These are phyloP conservation scores for Plenodomus biglobosus DNA, from an alignment of 2,329 filamentous ascomycete genomes.

Conservation along the genomic window DNA sequence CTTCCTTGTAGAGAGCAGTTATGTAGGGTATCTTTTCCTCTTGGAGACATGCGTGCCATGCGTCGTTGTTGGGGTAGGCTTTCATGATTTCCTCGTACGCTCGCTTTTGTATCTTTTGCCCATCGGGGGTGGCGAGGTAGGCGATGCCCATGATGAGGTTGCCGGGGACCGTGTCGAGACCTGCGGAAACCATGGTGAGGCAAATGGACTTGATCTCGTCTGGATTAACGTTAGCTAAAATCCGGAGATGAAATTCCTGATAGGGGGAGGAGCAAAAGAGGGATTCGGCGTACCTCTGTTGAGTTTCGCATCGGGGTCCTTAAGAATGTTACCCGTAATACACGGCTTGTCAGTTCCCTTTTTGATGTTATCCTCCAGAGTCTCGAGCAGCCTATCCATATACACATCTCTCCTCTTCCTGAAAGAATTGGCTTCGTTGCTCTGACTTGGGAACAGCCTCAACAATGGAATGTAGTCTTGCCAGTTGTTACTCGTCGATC, in stretches of 20 bases:
- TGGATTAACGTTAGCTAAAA: constrained; percentile 42
- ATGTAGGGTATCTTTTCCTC: constrained; percentile 79
- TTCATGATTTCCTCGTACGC: constrained; percentile 71
- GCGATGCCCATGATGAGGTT: constrained; percentile 80
- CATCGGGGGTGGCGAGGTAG: constrained; percentile 67
- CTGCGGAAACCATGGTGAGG: constrained; percentile 78
- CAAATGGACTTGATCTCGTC: constrained; percentile 79
- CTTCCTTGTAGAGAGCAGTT: constrained; percentile 76
- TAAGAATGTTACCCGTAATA: constrained; percentile 70
- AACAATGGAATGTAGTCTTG: constrained; percentile 81
- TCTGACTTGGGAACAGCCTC: constrained; percentile 64
- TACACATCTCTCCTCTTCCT: constrained; percentile 69
- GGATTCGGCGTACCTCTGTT: constrained; percentile 57
- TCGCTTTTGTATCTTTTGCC: constrained; percentile 69
- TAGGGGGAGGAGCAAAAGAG: not conserved
- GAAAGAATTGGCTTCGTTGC: constrained; percentile 64
- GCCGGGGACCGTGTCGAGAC: constrained; percentile 77
- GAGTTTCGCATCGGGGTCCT: constrained; percentile 68
- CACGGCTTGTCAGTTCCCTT: constrained; percentile 68
- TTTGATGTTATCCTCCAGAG: constrained; percentile 62
- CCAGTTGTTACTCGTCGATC: constrained; percentile 80
- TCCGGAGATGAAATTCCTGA: too few relatives aligned
- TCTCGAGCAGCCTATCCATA: constrained; percentile 60
- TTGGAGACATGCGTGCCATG: constrained; percentile 71
- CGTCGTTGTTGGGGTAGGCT: constrained; percentile 71